Evolutionary conservation across 2,329 filamentous ascomycete genomes (phyloP), one percentile per base, ranked within the genome.

Genomic region (Berkeleyomyces rouxiae): DNA sequence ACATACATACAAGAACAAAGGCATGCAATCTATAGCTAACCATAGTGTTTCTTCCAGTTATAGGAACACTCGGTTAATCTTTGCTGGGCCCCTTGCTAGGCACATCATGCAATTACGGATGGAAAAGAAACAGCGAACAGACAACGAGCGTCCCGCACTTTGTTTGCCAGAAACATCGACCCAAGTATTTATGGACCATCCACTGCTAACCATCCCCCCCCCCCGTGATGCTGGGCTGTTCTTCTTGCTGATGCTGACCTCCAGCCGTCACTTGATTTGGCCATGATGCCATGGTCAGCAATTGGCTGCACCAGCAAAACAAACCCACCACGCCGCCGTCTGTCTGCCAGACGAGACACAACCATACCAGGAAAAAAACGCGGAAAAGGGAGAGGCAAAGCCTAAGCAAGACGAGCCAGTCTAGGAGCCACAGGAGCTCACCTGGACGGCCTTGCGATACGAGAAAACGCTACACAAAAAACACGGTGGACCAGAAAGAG

Each of bases 391-490:
- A 55, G 49, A 36, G n/a, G 49, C 11, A 37, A 55, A 55, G 49
- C 31, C n/a, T 7, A 33, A 70, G 55, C 65, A 83, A 78, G 59
- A 87, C 74, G 4, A 74, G 75, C 68, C 23, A 23, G 23, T 23
- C 49, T 39, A 55, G 33, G 11, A 55, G 36, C 49, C 49, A 55
- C 49, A 55, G 49, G 49, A 55, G 36, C 49, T 36, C 49, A 13
- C 13, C 49, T 36, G 37, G 49, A 23, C 49, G 36, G 36, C 37
- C 7, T 36, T 37, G 49, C 4, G 49, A 55, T 55, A 55, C 49
- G 49, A 55, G 49, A 55, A 55, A 55, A 39, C 3, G 49, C 49
- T 55, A 55, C 33, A 91, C 89, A 0, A 88, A 69, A 1, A 90
- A 36, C 7, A 57, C 9, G 33, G 9, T 13, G 31, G 7, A 7